phyloP scores from a whole-genome alignment of 164 flowering plant species.

The Echeveria elegans region DNA sequence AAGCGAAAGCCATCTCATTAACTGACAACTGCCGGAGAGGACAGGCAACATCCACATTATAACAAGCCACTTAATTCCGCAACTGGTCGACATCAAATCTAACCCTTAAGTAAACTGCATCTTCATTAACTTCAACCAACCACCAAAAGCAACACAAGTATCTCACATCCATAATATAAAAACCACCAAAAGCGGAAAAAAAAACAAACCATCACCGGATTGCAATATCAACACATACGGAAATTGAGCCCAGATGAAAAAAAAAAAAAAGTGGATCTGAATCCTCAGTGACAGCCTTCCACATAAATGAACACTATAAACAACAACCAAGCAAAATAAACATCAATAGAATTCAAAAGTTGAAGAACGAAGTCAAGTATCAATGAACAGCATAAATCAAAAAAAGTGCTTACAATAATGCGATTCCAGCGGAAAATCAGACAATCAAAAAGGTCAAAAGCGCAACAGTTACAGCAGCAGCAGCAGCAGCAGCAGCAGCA shows the following conservation, averaged over 20 bases:
- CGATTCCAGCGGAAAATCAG: not conserved
- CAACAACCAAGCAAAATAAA: not conserved
- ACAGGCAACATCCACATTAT: not conserved
- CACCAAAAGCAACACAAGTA: too few relatives aligned
- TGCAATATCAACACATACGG: not conserved
- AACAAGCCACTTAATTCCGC: not conserved
- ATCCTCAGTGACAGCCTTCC: not conserved
- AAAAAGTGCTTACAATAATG: not conserved
- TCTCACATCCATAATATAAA: too few relatives aligned
- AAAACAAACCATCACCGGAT: not conserved
- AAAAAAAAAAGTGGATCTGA: constrained; percentile 1
- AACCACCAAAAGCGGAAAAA: too few relatives aligned
- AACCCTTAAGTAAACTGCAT: too few relatives aligned
- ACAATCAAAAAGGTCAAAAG: not conserved
- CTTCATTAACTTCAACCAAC: too few relatives aligned
- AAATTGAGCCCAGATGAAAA: too few relatives aligned
- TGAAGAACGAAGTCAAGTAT: not conserved
- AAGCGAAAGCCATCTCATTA: not conserved
- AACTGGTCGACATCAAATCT: not conserved
- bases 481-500: not conserved
- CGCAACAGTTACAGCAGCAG: not conserved
- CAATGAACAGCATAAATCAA: not conserved
- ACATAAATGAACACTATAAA: not conserved
- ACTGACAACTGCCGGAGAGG: not conserved
- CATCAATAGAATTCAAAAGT: not conserved